These are phyloP conservation scores for Caloboletus firmus DNA, from an alignment of 1,284 basidiomycete species.

Conservation along the genomic window DNA sequence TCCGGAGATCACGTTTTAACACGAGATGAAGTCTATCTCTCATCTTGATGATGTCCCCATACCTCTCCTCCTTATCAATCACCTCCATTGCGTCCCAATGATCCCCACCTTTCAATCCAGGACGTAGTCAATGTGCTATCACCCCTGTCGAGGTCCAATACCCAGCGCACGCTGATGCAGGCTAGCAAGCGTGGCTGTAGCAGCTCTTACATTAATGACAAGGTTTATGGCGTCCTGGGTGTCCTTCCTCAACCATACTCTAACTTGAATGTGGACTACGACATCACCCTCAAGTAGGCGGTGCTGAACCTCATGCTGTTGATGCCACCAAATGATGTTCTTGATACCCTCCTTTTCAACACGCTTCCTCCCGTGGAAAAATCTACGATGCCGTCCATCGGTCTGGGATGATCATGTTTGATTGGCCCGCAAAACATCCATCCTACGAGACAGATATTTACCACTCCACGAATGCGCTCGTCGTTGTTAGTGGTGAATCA, in stretches of 20 bases:
- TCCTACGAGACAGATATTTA: slow-evolving; percentile 9
- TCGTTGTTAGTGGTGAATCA: background rate
- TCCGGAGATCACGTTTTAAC: background rate
- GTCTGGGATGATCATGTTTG: slow-evolving; percentile 12
- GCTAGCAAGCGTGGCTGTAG: background rate
- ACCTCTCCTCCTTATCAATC: background rate
- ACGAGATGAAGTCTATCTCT: background rate
- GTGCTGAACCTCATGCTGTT: slow-evolving; percentile 9
- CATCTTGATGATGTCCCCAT: background rate
- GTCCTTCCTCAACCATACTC: background rate
- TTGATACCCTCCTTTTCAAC: slow-evolving; percentile 9
- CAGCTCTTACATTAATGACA: background rate
- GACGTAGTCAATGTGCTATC: background rate
- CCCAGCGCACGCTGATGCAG: background rate
- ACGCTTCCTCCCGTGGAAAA: background rate
- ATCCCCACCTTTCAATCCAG: background rate
- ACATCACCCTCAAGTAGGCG: background rate
- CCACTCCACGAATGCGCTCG: background rate
- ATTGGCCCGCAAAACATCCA: slow-evolving; percentile 6
- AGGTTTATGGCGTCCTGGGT: slow-evolving; percentile 11
- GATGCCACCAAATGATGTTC: slow-evolving; percentile 7
- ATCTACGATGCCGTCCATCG: background rate
- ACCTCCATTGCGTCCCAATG: background rate
- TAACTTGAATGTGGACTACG: background rate
- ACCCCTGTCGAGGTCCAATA: background rate